Evolutionary conservation across 2,329 filamentous ascomycete genomes (phyloP), one percentile per base, ranked within the genome.

Genomic region (Diplodia scrobiculata): DNA sequence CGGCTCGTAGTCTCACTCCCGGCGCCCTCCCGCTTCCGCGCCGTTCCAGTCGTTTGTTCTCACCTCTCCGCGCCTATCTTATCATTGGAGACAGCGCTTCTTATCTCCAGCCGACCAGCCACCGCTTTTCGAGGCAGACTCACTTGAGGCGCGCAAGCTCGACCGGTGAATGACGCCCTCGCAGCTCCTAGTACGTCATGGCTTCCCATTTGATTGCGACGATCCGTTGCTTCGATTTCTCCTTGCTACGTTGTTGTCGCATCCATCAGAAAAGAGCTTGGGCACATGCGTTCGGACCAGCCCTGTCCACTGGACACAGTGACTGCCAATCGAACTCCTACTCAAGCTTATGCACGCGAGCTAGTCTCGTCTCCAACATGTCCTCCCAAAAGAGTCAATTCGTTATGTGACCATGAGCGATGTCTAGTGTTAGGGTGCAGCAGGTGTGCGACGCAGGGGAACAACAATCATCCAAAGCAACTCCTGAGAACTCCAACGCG

Each of bases 401-500:
- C 58, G 50, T 34, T 50, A 45, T 17, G 58, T 62, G 58, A 62
- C 48, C 58, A 50, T 62, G 41, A 50, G 34, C 58, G 17, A 45
- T 62, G 58, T 62, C 58, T 62, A 62, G 41, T 62, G 58, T 50
- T 36, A 27, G 58, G 55, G 14, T 19, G 48, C 17, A 21, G 53
- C 32, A 27, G 55, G 25, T 48, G 55, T 48, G 55, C 38, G 45
- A 32, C 41, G 21, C 34, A 48, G 45, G 41, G 34, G 48, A 51
- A 54, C n/a, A 50, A 36, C 41, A n/a, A 10, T 19, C n/a, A 19
- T 45, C 58, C 41, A 51, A 50, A 62, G 45, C 58, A 62, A 62
- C 41, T 62, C 58, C 58, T 38, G 52, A 55, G 53, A 58, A 48
- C 63, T 55, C 63, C 63, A 65, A 58, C 50, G 63, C 63, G 63